Percentiles rank a stretch among this genome's conserved stretches.
phyloP scores from a whole-genome alignment of 352 stramenopile species.

The Phytophthora podocarpi region DNA sequence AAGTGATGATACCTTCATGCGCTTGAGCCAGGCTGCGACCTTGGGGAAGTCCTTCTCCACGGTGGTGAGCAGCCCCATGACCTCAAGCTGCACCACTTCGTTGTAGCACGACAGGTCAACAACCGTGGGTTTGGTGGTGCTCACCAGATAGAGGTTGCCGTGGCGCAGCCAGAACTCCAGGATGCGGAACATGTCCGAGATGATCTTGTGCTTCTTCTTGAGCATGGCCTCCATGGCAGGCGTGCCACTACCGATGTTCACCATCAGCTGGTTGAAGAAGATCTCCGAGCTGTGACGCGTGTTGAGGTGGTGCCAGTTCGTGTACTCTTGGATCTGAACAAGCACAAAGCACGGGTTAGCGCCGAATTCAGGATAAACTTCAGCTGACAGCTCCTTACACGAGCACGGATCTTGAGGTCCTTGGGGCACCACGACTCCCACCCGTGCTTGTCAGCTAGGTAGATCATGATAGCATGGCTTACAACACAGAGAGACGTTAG shows the following conservation, averaged over 20 bases:
- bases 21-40: slow-evolving; percentile 60
- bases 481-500: background rate
- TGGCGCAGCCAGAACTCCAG: slow-evolving; percentile 74
- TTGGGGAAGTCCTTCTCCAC: slow-evolving; percentile 60
- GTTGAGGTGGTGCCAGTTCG: slow-evolving; percentile 82
- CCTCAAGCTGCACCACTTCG: slow-evolving; percentile 74
- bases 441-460: slow-evolving; percentile 70
- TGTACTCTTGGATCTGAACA: slow-evolving; percentile 77
- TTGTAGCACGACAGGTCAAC: slow-evolving; percentile 83
- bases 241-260: slow-evolving; percentile 55
- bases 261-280: slow-evolving; percentile 67
- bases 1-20: slow-evolving; percentile 63
- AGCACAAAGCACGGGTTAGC: background rate
- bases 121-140: slow-evolving; percentile 55
- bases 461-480: slow-evolving; percentile 82
- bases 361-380: background rate
- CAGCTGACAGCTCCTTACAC: slow-evolving; percentile 33
- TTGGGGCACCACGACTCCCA: slow-evolving; percentile 67
- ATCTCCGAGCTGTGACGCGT: slow-evolving; percentile 64
- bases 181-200: slow-evolving; percentile 63
- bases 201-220: slow-evolving; percentile 57
- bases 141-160: slow-evolving; percentile 66
- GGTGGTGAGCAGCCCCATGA: slow-evolving; percentile 60
- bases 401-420: slow-evolving; percentile 65
- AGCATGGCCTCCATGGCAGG: slow-evolving; percentile 51